Base-by-base conservation (phyloP, 2,329 filamentous ascomycete genomes). In the Triangularia setosa region DNA sequence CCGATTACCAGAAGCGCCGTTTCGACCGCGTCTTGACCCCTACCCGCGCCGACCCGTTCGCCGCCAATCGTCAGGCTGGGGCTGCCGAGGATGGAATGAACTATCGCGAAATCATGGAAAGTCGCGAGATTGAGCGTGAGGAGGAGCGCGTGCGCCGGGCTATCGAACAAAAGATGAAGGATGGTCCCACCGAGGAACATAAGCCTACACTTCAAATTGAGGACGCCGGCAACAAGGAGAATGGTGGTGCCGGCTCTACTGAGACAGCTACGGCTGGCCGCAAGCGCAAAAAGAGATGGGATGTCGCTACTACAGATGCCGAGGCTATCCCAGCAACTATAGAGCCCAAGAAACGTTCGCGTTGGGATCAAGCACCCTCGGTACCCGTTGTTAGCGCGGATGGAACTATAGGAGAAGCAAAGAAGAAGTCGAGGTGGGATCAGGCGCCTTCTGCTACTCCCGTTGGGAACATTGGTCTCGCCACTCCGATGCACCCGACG, bases 281-380 rank as follows among this genome's bases (percentile, higher is more conserved):
- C 66, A 95, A 95, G 83, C 87, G 93, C 73, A 97, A 97, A 84
- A 92, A 96, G 83, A 87, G 95, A 77, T 99, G 95, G 95, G 94
- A 97, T 76, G 88, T 93, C 18, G 79, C 83, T 21, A 81, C 88
- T n/a, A 81, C 83, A 24, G 81, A 88, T 18, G 81, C 83, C 23
- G 73, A 79, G 16, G 78, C 82, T 56, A 73, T 80, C n/a, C 78
- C 80, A n/a, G 74, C 81, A 24, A 72, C 80, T 44, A 77, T 82
- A 24, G 85, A 87, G 60, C 77, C 79, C 16, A 91, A 92, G 77
- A 95, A 93, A 72, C 87, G 90, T 70, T 96, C 92, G 21, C 84
- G 93, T 74, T 97, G 93, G 93, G 93, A 97, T 73, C 87, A 94
- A 74, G 87, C 91, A 30, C 91, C 91, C 18, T 85, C 86, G 16